Evolutionary conservation across 2,329 filamentous ascomycete species (phyloP).

Genomic region (Xylaria arbuscula): DNA sequence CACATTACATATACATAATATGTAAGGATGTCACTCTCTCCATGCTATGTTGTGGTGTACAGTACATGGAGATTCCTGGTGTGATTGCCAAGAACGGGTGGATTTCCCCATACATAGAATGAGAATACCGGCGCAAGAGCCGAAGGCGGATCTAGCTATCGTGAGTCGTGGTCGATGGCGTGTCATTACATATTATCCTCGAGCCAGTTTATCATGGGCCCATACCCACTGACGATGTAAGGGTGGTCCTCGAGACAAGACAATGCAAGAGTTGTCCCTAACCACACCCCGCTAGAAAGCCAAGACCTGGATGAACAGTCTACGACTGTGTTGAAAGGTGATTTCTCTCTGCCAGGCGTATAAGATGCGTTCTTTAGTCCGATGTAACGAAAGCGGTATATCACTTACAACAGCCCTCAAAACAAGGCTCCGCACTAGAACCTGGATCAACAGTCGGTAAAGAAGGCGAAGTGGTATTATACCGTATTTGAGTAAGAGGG

Average conservation of each 20-base stretch:
- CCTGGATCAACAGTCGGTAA: background rate
- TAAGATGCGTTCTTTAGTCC: background rate
- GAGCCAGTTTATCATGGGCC: background rate
- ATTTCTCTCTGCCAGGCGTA: background rate
- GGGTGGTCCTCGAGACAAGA: background rate
- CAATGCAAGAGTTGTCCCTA: background rate
- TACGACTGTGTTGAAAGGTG: too few relatives aligned
- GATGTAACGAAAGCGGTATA: background rate
- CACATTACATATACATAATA: background rate
- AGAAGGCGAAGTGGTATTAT: background rate
- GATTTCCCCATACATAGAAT: background rate
- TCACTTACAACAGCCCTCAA: background rate
- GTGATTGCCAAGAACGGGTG: background rate
- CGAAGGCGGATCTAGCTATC: background rate
- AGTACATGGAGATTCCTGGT: background rate
- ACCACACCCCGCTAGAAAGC: background rate
- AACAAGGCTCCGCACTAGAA: background rate
- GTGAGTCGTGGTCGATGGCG: background rate
- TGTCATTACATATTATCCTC: constrained; percentile 2
- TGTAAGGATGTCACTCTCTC: background rate
- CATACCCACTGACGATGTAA: background rate
- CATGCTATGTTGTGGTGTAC: background rate
- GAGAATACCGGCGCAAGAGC: background rate
- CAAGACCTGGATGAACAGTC: background rate
- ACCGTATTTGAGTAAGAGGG: background rate